A percentile compares a stretch with the other conserved stretches of the same genome.
Conservation (phyloP, 2,329 filamentous ascomycete species). For the Fusarium sulawesiense region DNA sequence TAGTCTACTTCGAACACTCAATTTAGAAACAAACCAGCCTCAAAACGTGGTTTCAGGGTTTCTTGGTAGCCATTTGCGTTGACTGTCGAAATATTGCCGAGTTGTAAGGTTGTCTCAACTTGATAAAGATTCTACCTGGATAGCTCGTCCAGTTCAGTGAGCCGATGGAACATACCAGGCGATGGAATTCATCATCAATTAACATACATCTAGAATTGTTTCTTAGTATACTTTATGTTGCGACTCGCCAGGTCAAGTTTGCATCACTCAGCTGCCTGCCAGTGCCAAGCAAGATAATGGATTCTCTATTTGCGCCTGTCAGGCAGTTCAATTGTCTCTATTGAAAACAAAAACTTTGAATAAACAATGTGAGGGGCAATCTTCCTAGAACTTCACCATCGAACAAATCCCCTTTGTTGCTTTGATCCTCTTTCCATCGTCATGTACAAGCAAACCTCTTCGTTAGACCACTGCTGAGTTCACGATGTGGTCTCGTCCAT, state of each 20-base stretch:
- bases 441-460: neutral
- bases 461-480: neutral
- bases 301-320: constrained; percentile 1
- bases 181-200: neutral
- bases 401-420: neutral
- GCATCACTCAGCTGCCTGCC: neutral
- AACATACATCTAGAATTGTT: neutral
- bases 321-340: constrained; percentile 10
- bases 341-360: constrained; percentile 10
- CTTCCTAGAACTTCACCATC: neutral
- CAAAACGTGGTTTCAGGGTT: neutral
- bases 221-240: neutral
- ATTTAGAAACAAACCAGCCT: neutral
- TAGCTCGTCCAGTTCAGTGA: neutral
- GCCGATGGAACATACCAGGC: neutral
- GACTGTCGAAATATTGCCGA: neutral
- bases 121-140: neutral
- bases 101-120: neutral
- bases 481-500: constrained; percentile 25
- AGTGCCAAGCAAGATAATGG: neutral
- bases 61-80: too few species aligned
- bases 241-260: neutral
- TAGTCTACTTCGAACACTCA: neutral
- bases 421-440: neutral
- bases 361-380: neutral